A percentile compares a stretch with the other conserved stretches of the same genome.
Evolutionary conservation across 2,329 filamentous ascomycete species (phyloP).

Genomic region (Aspergillus clavatus): DNA sequence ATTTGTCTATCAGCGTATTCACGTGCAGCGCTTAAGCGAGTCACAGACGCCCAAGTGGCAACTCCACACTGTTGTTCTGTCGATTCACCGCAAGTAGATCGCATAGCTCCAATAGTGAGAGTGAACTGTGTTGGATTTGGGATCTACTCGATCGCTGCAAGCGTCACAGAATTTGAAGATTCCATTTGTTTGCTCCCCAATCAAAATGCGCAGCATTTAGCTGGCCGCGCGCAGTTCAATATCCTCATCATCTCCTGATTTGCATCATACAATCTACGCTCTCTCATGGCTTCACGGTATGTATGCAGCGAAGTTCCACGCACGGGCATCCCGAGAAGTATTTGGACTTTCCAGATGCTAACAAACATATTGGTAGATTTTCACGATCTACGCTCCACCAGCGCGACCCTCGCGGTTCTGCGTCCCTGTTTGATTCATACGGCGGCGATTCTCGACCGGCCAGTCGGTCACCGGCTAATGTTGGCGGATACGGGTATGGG

Average conservation of each 20-base stretch:
- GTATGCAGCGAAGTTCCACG: not conserved
- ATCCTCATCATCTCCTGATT: not conserved
- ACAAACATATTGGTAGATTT: constrained; percentile 51
- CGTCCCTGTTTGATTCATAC: constrained; percentile 72
- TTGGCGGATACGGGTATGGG: constrained; percentile 50
- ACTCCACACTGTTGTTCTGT: constrained; percentile 7
- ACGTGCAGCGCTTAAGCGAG: constrained; percentile 8
- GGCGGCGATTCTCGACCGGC: constrained; percentile 48
- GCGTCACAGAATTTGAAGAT: not conserved
- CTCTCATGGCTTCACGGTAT: constrained; percentile 36
- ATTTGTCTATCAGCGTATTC: not conserved
- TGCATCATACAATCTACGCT: constrained; percentile 4
- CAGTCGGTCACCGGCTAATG: constrained; percentile 37
- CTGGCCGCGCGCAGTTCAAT: not conserved
- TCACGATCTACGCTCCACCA: constrained; percentile 65
- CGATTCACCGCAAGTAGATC: constrained; percentile 11
- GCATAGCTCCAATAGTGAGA: not conserved
- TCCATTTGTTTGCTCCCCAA: not conserved
- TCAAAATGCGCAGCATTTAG: not conserved
- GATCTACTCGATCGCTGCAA: not conserved
- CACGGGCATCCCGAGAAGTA: not conserved
- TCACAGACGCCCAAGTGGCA: constrained; percentile 15
- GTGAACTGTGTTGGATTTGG: not conserved
- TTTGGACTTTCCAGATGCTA: not conserved
- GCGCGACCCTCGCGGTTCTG: constrained; percentile 60